phyloP scores from a whole-genome alignment of 2,329 filamentous ascomycete genomes.

The Penicillium digitatum region DNA sequence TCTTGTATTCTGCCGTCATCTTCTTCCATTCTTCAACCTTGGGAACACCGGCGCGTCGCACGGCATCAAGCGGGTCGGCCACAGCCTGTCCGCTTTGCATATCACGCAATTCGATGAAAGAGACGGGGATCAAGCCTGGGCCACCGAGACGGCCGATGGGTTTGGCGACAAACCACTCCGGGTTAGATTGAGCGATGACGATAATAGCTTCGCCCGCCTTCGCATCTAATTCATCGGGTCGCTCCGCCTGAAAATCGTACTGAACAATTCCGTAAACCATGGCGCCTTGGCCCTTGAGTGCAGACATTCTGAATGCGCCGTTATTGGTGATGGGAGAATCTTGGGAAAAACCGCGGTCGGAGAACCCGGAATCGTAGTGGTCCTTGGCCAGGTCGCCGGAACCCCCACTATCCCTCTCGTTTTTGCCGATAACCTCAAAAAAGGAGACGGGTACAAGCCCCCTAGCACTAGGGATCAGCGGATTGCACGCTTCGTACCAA shows the following conservation, averaged over 20 bases:
- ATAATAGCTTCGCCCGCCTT: slow-evolving; percentile 96
- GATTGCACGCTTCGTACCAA: slow-evolving; percentile 99
- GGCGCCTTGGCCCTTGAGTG: slow-evolving; percentile 60
- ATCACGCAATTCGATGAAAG: slow-evolving; percentile 93
- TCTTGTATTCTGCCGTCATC: slow-evolving; percentile 98
- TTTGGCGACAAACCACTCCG: slow-evolving; percentile 98
- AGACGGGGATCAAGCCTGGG: slow-evolving; percentile 90
- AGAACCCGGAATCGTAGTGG: slow-evolving; percentile 82
- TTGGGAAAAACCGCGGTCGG: slow-evolving; percentile 50
- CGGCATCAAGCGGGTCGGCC: slow-evolving; percentile 75
- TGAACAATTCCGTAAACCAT: slow-evolving; percentile 97
- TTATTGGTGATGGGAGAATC: slow-evolving; percentile 26
- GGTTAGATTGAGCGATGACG: slow-evolving; percentile 96
- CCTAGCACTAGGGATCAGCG: slow-evolving; percentile 73
- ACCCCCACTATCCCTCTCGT: slow-evolving; percentile 79
- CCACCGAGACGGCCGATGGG: slow-evolving; percentile 97
- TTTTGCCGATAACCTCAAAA: slow-evolving; percentile 89
- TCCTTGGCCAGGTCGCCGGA: slow-evolving; percentile 56
- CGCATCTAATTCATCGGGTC: slow-evolving; percentile 92
- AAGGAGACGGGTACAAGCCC: slow-evolving; percentile 91
- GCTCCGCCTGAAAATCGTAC: slow-evolving; percentile 92
- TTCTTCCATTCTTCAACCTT: slow-evolving; percentile 99
- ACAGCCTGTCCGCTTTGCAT: slow-evolving; percentile 85
- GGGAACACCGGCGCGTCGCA: slow-evolving; percentile 83
- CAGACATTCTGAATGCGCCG: slow-evolving; percentile 40